Evolutionary conservation across 2,329 filamentous ascomycete species (phyloP), one percentile per base, ranked within the genome.

Genomic region (Graphilbum sp.): DNA sequence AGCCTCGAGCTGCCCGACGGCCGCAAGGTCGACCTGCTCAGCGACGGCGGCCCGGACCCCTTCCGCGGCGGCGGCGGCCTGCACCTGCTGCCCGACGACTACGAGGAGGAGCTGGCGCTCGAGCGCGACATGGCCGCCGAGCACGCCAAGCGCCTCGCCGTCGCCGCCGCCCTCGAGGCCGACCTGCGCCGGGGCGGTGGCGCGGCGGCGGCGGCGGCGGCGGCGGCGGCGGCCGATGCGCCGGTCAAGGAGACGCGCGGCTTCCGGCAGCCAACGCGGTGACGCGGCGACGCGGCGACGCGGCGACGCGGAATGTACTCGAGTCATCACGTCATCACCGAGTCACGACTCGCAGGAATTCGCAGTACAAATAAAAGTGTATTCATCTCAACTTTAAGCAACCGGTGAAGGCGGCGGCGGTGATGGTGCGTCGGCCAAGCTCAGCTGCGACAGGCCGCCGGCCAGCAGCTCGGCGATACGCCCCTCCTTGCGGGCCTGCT

Each of bases 1-100:
- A 90, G 79, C 53, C 62, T 98, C 49, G 74, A 78, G 54, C 66
- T 95, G 45, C 75, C 82, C 48, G 73, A 61, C 32, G 64, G 62
- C 35, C 58, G 55, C 32, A 5, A 6, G 21, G 21, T 24, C 6
- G 21, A 24, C 21, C 21, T 11, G 21, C 11, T 24, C 52, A 23
- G n/a, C n/a, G n/a, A n/a, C n/a, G n/a, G n/a, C 23, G 54, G 35
- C 42, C 23, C 21, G 18, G 38, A 44, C 35, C 39, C 42, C 33
- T 41, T 45, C 41, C 41, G n/a, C n/a, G n/a, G n/a, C n/a, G n/a
- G n/a, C n/a, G n/a, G 36, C 33, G 42, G 46, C 40, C 42, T 49
- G 40, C 40, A 46, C 32, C 25, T 45, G 17, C 33, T 46, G 38
- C 43, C 45, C 4, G 40, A 46, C 19, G 46, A 42, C 11, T 33